Evolutionary conservation across 768 basidiomycete species (phyloP).

Genomic region (Zangia roseola): DNA sequence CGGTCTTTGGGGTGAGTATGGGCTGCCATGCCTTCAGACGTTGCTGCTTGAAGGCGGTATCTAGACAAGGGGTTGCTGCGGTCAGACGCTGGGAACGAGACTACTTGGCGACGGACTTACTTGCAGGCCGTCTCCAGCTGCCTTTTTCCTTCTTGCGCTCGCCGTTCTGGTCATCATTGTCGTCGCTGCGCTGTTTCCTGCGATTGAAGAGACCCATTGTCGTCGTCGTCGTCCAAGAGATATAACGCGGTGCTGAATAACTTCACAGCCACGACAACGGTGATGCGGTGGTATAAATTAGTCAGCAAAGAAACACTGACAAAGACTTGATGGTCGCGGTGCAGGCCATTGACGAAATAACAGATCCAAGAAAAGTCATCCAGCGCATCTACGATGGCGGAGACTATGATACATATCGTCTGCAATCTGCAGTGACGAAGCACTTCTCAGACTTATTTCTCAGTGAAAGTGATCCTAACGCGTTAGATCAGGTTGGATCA

Average conservation of each 20-base stretch:
- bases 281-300: constrained; percentile 4
- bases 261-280: constrained; percentile 16
- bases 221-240: constrained; percentile 12
- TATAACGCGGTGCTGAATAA: neutral
- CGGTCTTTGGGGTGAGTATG: constrained; percentile 96
- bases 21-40: constrained; percentile 99
- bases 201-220: constrained; percentile 60
- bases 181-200: constrained; percentile 39
- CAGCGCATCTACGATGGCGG: constrained; percentile 43
- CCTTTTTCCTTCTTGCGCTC: constrained; percentile 81
- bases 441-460: constrained; percentile 50
- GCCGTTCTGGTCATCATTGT: constrained; percentile 38
- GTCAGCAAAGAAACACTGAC: constrained; percentile 9
- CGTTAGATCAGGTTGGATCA: constrained; percentile 22
- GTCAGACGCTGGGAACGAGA: constrained; percentile 9
- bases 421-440: constrained; percentile 42
- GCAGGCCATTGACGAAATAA: constrained; percentile 46
- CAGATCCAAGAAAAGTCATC: constrained; percentile 50
- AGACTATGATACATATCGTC: constrained; percentile 19
- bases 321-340: constrained; percentile 49
- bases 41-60: constrained; percentile 99
- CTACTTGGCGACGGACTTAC: constrained; percentile 41
- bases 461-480: constrained; percentile 30
- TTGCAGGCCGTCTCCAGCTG: constrained; percentile 79
- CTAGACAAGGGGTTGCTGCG: constrained; percentile 39